Evolutionary conservation across 225 moss, liverwort and hornwort species (phyloP).

Genomic region (Polytrichum formosum): DNA sequence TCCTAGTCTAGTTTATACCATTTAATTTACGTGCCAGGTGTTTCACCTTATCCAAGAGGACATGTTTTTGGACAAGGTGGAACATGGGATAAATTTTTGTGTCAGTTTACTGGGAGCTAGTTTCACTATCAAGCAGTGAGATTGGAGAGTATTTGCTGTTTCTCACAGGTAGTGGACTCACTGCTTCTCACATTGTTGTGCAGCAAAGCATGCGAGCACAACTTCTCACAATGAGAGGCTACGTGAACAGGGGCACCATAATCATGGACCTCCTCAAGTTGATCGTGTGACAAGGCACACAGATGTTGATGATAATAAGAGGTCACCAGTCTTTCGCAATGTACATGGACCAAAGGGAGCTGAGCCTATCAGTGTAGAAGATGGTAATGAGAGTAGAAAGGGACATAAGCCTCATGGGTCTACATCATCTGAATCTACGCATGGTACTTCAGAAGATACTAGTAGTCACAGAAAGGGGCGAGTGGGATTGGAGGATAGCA

Average conservation of each 20-base stretch:
- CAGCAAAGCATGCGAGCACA: slow-evolving; percentile 46
- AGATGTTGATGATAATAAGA: slow-evolving; percentile 19
- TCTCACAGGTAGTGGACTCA: slow-evolving; percentile 2
- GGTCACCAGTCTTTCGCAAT: slow-evolving; percentile 1
- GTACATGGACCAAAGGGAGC: slow-evolving; percentile 2
- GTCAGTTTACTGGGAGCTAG: too few species aligned
- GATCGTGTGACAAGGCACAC: slow-evolving; percentile 10
- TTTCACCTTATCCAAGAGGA: too few species aligned
- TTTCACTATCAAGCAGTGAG: too few species aligned
- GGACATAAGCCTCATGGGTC: slow-evolving; percentile 23
- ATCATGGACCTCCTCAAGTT: slow-evolving; percentile 25
- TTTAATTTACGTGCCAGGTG: too few species aligned
- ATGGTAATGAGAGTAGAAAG: slow-evolving; percentile 21
- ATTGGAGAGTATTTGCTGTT: slow-evolving; percentile 9
- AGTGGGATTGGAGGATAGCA: slow-evolving; percentile 15
- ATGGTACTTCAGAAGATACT: slow-evolving; percentile 18
- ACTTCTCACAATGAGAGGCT: slow-evolving; percentile 26
- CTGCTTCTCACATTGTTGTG: slow-evolving; percentile 10
- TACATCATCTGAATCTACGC: slow-evolving; percentile 25
- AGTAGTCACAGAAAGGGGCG: slow-evolving; percentile 12
- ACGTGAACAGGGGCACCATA: slow-evolving; percentile 22
- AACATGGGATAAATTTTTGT: too few species aligned
- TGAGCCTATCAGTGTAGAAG: slow-evolving; percentile 9
- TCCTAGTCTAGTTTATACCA: too few species aligned
- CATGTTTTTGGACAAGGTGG: too few species aligned